A percentile compares a stretch with the other conserved stretches of the same genome.
Conservation (phyloP, 2,329 filamentous ascomycete genomes). For the Pyricularia sp. region DNA sequence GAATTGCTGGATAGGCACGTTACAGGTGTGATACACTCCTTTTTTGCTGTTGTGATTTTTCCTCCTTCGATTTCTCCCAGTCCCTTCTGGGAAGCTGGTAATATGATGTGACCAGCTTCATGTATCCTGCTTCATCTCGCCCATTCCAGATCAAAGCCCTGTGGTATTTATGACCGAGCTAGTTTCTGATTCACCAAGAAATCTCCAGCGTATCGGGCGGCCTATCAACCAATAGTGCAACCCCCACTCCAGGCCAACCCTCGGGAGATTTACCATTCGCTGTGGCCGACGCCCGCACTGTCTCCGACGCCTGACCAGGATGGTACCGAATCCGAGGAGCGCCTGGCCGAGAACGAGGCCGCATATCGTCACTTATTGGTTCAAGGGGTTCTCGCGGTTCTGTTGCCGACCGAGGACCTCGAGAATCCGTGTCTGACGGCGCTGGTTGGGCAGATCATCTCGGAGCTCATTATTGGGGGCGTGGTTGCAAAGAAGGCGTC, state of each 20-base stretch:
- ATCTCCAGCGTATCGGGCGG: conserved; percentile 59
- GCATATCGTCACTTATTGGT: conserved; percentile 84
- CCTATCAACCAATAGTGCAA: conserved; percentile 47
- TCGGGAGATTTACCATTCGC: conserved; percentile 69
- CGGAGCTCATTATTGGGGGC: conserved; percentile 82
- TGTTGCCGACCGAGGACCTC: conserved; percentile 87
- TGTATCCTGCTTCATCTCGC: background rate
- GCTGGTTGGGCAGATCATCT: conserved; percentile 78
- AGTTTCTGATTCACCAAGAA: conserved; percentile 1
- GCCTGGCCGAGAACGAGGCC: conserved; percentile 66
- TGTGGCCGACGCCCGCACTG: conserved; percentile 73
- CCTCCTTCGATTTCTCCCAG: conserved; percentile 3
- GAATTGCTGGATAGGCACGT: conserved; percentile 74
- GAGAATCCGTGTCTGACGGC: conserved; percentile 78
- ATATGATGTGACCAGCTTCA: conserved; percentile 9
- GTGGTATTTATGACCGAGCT: background rate
- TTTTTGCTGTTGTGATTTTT: background rate
- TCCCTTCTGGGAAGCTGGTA: background rate
- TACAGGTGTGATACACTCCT: conserved; percentile 41
- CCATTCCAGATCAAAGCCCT: background rate
- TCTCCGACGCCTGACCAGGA: conserved; percentile 60
- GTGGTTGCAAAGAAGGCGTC: conserved; percentile 70
- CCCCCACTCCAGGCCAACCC: conserved; percentile 52
- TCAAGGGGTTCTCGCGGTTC: conserved; percentile 67
- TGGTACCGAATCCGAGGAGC: conserved; percentile 33